Conservation (phyloP, 1,284 basidiomycete genomes). For the Cutaneotrichosporon cutaneum region DNA sequence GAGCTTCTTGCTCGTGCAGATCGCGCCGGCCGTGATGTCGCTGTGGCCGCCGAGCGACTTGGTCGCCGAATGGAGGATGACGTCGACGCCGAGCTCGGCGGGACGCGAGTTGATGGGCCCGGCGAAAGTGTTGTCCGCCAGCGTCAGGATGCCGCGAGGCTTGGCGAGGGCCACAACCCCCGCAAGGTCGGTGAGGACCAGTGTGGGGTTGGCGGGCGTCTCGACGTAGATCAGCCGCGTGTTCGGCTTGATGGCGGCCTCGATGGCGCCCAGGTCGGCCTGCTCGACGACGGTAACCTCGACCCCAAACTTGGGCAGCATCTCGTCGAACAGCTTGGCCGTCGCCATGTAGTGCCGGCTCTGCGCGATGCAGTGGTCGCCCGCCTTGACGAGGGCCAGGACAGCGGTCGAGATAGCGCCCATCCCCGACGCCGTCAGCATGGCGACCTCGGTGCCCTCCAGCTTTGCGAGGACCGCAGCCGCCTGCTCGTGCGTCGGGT, state of each 20-base stretch:
- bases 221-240: constrained; percentile 22
- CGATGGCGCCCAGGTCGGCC: constrained; percentile 14
- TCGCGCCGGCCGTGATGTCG: constrained; percentile 20
- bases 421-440: constrained; percentile 20
- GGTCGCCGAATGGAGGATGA: constrained; percentile 21
- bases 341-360: constrained; percentile 21
- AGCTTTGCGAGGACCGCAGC: constrained; percentile 17
- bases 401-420: constrained; percentile 20
- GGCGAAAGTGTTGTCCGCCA: constrained; percentile 19
- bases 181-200: constrained; percentile 17
- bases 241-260: constrained; percentile 12
- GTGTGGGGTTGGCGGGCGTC: constrained; percentile 22
- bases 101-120: constrained; percentile 19
- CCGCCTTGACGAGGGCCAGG: constrained; percentile 11
- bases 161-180: constrained; percentile 11
- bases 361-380: constrained; percentile 21
- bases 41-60: constrained; percentile 20
- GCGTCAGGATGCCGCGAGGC: constrained; percentile 12
- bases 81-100: constrained; percentile 15
- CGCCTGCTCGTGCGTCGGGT: constrained; percentile 22
- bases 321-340: constrained; percentile 20
- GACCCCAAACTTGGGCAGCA: constrained; percentile 17
- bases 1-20: constrained; percentile 11
- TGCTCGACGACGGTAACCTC: constrained; percentile 15
- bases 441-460: constrained; percentile 19